These are phyloP conservation scores for Aschersonia sp. DNA, from an alignment of 2,329 filamentous ascomycete species.

Conservation along the genomic window DNA sequence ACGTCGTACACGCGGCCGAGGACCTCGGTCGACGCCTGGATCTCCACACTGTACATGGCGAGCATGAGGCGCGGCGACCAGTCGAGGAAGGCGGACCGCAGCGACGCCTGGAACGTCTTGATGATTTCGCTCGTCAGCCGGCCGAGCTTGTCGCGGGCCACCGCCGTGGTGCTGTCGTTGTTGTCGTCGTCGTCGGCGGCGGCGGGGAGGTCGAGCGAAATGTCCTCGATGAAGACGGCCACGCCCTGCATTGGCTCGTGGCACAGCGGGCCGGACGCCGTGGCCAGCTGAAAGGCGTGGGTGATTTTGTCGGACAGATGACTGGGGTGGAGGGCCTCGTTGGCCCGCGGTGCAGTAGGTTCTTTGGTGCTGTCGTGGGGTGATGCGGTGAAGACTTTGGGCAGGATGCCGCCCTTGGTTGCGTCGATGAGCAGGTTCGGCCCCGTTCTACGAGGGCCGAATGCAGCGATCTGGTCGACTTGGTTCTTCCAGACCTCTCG, in stretches of 20 bases:
- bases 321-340: constrained; percentile 38
- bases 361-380: constrained; percentile 16
- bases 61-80: constrained; percentile 93
- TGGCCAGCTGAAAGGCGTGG: constrained; percentile 90
- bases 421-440: constrained; percentile 83
- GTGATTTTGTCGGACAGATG: constrained; percentile 82
- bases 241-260: constrained; percentile 87
- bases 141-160: constrained; percentile 52
- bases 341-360: constrained; percentile 19
- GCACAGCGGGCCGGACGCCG: constrained; percentile 77
- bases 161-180: constrained; percentile 38
- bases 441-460: constrained; percentile 72
- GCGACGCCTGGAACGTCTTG: constrained; percentile 71
- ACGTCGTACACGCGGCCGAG: constrained; percentile 92
- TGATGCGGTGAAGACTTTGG: constrained; percentile 44
- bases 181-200: no score
- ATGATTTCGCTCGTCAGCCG: constrained; percentile 88
- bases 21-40: constrained; percentile 91
- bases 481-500: constrained; percentile 61
- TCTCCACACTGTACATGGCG: constrained; percentile 96
- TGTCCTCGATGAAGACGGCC: constrained; percentile 76
- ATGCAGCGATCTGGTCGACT: constrained; percentile 73
- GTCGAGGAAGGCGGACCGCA: constrained; percentile 77
- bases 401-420: constrained; percentile 56
- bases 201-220: constrained; percentile 41